A percentile compares a stretch with the other conserved stretches of the same genome.
phyloP scores from a whole-genome alignment of 164 flowering plant species.

The Pachysandra terminalis region DNA sequence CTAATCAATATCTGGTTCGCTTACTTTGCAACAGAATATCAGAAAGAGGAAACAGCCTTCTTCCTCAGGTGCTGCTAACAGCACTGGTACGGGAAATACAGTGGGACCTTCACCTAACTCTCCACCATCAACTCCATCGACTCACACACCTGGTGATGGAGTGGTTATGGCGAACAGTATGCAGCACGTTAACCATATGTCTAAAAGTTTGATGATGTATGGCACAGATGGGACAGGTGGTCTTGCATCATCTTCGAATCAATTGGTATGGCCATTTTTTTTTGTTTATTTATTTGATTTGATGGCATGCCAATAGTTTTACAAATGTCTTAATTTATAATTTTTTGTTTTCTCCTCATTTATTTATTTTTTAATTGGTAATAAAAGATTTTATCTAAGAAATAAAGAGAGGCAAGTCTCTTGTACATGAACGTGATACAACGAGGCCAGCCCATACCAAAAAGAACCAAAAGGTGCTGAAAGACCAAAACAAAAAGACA shows the following conservation, averaged over 20 bases:
- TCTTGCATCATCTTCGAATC: constrained; percentile 79
- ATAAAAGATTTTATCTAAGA: too few relatives aligned
- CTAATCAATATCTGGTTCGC: constrained; percentile 9
- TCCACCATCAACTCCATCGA: constrained; percentile 56
- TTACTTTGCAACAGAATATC: constrained; percentile 44
- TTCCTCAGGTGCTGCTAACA: constrained; percentile 84
- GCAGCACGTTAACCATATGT: constrained; percentile 56
- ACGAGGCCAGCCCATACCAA: too few relatives aligned
- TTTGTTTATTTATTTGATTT: too few relatives aligned
- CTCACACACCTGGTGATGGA: constrained; percentile 83
- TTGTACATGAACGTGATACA: too few relatives aligned
- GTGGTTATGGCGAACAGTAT: constrained; percentile 40
- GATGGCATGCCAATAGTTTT: too few relatives aligned
- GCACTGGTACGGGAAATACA: constrained; percentile 82
- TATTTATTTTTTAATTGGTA: too few relatives aligned
- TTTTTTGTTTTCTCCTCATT: too few relatives aligned
- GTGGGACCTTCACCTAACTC: constrained; percentile 75
- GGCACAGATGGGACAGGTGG: constrained; percentile 74
- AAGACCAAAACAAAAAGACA: too few relatives aligned
- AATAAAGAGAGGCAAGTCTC: too few relatives aligned
- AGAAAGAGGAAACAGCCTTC: constrained; percentile 72
- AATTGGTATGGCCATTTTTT: constrained; percentile 52
- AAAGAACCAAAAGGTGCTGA: too few relatives aligned
- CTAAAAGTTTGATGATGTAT: constrained; percentile 66
- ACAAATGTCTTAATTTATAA: too few relatives aligned